phyloP scores from a whole-genome alignment of 192 early-diverging fungal species.

The Backusella mclennaniae region DNA sequence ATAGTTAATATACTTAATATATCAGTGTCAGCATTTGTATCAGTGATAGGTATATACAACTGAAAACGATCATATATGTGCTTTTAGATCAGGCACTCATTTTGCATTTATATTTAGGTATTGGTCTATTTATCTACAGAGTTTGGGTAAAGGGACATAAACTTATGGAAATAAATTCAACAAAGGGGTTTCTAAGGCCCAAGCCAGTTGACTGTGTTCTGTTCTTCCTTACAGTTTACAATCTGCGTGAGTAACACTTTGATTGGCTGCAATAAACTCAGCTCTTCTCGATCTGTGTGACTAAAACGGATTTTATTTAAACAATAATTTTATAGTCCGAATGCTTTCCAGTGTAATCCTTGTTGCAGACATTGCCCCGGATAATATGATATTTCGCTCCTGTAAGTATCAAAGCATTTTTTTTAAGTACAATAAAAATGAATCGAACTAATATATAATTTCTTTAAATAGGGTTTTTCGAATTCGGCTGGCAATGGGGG shows the following conservation, averaged over 20 bases:
- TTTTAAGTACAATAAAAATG: neutral
- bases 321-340: conserved; percentile 15
- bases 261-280: conserved; percentile 1
- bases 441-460: neutral
- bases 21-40: conserved; percentile 18
- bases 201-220: conserved; percentile 29
- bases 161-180: conserved; percentile 5
- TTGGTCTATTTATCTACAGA: conserved; percentile 11
- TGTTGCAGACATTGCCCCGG: conserved; percentile 24
- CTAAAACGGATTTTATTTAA: neutral
- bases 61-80: neutral
- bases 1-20: conserved; percentile 23
- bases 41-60: conserved; percentile 20
- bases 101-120: conserved; percentile 3
- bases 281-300: neutral
- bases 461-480: conserved; percentile 21
- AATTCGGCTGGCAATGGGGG: conserved; percentile 27
- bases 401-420: conserved; percentile 10
- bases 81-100: neutral
- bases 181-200: conserved; percentile 21
- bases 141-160: conserved; percentile 14
- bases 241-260: conserved; percentile 8
- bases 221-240: conserved; percentile 1
- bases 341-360: conserved; percentile 25
- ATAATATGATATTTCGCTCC: conserved; percentile 21